Conservation (phyloP, 1,284 basidiomycete genomes). For the Kalmanozyma brasiliensis region DNA sequence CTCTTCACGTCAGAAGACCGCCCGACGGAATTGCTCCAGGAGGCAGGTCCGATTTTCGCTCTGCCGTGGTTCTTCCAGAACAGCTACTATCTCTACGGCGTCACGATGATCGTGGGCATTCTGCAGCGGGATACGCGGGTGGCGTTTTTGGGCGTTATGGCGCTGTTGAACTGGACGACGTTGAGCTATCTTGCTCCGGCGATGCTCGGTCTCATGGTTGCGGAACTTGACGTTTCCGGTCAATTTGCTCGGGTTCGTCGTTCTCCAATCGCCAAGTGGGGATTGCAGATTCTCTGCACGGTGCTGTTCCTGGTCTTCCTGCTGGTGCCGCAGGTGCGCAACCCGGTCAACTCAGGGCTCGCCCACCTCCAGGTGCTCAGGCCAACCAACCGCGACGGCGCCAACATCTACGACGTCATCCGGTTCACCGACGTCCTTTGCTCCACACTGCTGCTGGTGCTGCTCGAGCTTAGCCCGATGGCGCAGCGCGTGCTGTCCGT, state of each 20-base stretch:
- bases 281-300: conserved; percentile 17
- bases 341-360: conserved; percentile 29
- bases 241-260: conserved; percentile 21
- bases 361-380: conserved; percentile 33
- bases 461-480: conserved; percentile 27
- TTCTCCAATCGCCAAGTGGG: conserved; percentile 11
- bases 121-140: conserved; percentile 38
- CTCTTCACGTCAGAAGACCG: conserved; percentile 40
- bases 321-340: conserved; percentile 31
- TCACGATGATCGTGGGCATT: conserved; percentile 33
- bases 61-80: conserved; percentile 51
- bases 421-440: conserved; percentile 40
- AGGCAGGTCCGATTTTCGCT: conserved; percentile 33
- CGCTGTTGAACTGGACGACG: conserved; percentile 34
- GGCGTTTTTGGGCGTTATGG: conserved; percentile 24
- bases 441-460: conserved; percentile 22
- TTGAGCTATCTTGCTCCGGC: conserved; percentile 41
- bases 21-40: conserved; percentile 18
- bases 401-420: conserved; percentile 39
- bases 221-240: conserved; percentile 40
- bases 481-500: conserved; percentile 18
- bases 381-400: conserved; percentile 18
- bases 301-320: conserved; percentile 31
- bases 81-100: conserved; percentile 46
- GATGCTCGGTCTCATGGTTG: conserved; percentile 33